Conservation (phyloP, 2,329 filamentous ascomycete species). For the Hymenoscyphus fraxineus region DNA sequence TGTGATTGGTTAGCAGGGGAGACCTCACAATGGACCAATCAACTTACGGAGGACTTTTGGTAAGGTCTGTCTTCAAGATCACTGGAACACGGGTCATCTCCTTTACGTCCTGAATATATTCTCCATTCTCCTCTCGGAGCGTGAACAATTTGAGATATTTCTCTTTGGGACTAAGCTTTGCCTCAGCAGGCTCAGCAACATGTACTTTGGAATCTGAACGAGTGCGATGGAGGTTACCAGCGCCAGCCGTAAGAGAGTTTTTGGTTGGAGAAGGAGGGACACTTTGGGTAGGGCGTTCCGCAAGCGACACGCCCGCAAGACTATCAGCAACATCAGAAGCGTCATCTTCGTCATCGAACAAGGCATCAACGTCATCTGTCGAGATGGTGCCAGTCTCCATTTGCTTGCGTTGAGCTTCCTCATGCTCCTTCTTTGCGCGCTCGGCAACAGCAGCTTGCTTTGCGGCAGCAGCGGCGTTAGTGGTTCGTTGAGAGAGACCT, state of each 20-base stretch:
- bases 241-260: conserved; percentile 59
- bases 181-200: conserved; percentile 69
- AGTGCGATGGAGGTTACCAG: conserved; percentile 72
- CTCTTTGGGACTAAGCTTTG: conserved; percentile 85
- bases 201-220: conserved; percentile 92
- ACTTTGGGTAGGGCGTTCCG: conserved; percentile 88
- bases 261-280: conserved; percentile 87
- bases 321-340: conserved; percentile 85
- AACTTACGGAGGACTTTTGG: conserved; percentile 98
- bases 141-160: conserved; percentile 91
- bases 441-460: conserved; percentile 79
- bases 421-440: conserved; percentile 76
- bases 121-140: conserved; percentile 84
- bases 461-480: conserved; percentile 71
- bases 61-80: conserved; percentile 95
- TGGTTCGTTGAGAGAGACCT: conserved; percentile 66
- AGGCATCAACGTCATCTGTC: conserved; percentile 86
- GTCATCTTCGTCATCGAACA: conserved; percentile 86
- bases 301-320: conserved; percentile 84
- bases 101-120: conserved; percentile 96
- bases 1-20: conserved; percentile 43
- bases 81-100: conserved; percentile 98
- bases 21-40: not conserved
- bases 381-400: conserved; percentile 94
- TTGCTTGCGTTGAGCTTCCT: conserved; percentile 87